Percentiles rank a stretch among this genome's conserved stretches.
Evolutionary conservation across 2,329 filamentous ascomycete genomes (phyloP).

Genomic region (Beauveria caledonica): DNA sequence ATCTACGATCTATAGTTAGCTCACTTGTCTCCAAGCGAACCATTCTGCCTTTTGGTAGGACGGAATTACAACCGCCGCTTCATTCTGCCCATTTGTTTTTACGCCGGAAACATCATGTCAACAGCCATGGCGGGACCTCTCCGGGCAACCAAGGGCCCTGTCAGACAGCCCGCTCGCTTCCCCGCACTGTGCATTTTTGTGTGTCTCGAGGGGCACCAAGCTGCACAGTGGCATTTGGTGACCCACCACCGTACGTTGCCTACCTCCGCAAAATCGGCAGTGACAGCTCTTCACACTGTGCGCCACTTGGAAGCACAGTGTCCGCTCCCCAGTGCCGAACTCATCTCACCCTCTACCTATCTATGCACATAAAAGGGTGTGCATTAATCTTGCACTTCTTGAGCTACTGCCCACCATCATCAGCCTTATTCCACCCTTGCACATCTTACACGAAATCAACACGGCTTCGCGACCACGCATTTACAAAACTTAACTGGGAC

Average conservation of each 20-base stretch:
- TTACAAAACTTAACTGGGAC: too few relatives aligned
- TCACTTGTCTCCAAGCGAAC: background rate
- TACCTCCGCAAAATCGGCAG: too few relatives aligned
- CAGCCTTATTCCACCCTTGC: background rate
- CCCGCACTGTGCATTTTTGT: background rate
- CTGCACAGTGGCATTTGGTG: too few relatives aligned
- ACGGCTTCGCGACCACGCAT: background rate
- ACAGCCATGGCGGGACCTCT: conserved; percentile 8
- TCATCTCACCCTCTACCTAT: background rate
- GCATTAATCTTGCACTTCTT: conserved; percentile 4
- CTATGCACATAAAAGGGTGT: background rate
- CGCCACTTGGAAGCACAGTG: background rate
- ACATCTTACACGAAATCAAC: background rate
- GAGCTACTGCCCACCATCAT: too few relatives aligned
- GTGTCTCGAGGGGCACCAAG: too few relatives aligned
- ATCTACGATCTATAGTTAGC: background rate
- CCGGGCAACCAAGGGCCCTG: conserved; percentile 1
- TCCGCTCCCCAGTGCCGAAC: background rate
- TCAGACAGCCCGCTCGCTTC: background rate
- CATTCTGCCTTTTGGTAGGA: background rate
- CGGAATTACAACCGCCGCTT: too few relatives aligned
- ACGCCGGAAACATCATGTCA: conserved; percentile 3
- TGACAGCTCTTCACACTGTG: background rate
- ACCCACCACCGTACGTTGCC: too few relatives aligned
- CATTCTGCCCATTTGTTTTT: background rate